A percentile compares a stretch with the other conserved stretches of the same genome.
phyloP scores from a whole-genome alignment of 177 flowering plant genomes.

The Vitis hybrid region DNA sequence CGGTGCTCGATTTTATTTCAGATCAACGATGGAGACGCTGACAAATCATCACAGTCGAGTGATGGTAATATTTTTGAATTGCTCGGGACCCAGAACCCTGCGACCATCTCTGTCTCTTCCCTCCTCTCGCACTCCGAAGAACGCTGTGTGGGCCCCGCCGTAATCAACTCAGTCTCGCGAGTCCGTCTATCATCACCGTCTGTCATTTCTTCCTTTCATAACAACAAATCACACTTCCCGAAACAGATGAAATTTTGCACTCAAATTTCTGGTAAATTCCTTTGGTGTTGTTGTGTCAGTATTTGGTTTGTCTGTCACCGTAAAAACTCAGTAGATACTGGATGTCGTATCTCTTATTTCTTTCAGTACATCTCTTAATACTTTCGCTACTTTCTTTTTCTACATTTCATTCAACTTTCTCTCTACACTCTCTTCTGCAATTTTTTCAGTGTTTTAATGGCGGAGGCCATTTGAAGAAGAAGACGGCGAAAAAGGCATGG shows the following conservation, averaged over 20 bases:
- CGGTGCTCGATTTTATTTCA: too few species aligned
- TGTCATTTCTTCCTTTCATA: too few species aligned
- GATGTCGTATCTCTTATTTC: background rate
- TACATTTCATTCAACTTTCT: background rate
- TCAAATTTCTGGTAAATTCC: too few species aligned
- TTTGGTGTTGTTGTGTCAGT: too few species aligned
- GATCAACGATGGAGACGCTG: too few species aligned
- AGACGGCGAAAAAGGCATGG: constrained; percentile 16
- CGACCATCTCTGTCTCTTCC: constrained; percentile 15
- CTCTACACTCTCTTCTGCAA: constrained; percentile 5
- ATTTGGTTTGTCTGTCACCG: too few species aligned
- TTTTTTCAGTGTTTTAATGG: background rate
- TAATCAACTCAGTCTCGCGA: too few species aligned
- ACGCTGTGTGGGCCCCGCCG: constrained; percentile 5
- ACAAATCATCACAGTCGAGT: too few species aligned
- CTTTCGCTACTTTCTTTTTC: background rate
- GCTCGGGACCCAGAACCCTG: background rate
- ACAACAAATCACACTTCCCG: too few species aligned
- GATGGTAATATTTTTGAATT: too few species aligned
- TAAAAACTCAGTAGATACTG: too few species aligned
- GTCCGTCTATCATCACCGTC: background rate
- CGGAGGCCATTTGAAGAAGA: background rate
- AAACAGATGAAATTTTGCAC: too few species aligned
- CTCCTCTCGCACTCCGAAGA: background rate
- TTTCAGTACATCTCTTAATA: background rate